Evolutionary conservation across 441 rosid species (phyloP).

Genomic region (Adansonia gregorii): DNA sequence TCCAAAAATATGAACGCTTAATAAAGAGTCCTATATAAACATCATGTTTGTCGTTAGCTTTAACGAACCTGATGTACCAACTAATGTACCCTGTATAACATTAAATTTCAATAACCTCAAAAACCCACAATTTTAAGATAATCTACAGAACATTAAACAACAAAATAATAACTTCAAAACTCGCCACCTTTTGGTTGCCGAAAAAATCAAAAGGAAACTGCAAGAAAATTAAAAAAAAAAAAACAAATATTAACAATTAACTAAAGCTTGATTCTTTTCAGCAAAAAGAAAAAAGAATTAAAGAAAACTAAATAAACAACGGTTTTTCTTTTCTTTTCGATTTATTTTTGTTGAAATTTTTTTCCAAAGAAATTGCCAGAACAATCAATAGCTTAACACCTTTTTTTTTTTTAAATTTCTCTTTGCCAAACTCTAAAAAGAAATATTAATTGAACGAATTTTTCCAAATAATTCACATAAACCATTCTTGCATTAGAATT

Average conservation of each 20-base stretch:
- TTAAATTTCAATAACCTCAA: not conserved
- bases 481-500: not conserved
- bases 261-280: not conserved
- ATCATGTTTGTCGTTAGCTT: not conserved
- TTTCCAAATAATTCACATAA: not conserved
- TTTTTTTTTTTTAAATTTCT: not conserved
- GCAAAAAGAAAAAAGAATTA: not conserved
- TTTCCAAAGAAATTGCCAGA: not conserved
- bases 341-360: not conserved
- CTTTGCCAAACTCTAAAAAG: not conserved
- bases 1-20: conserved; percentile 9
- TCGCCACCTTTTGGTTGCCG: not conserved
- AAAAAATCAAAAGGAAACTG: not conserved
- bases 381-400: not conserved
- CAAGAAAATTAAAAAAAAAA: not conserved
- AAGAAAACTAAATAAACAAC: not conserved
- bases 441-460: not conserved
- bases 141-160: not conserved
- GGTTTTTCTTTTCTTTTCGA: not conserved
- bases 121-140: not conserved
- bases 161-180: not conserved
- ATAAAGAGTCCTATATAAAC: conserved; percentile 28
- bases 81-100: not conserved
- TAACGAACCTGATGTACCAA: not conserved
- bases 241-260: not conserved